Evolutionary conservation across 1,284 basidiomycete genomes (phyloP), one percentile per base, ranked within the genome.

Genomic region (Waitea zeae): DNA sequence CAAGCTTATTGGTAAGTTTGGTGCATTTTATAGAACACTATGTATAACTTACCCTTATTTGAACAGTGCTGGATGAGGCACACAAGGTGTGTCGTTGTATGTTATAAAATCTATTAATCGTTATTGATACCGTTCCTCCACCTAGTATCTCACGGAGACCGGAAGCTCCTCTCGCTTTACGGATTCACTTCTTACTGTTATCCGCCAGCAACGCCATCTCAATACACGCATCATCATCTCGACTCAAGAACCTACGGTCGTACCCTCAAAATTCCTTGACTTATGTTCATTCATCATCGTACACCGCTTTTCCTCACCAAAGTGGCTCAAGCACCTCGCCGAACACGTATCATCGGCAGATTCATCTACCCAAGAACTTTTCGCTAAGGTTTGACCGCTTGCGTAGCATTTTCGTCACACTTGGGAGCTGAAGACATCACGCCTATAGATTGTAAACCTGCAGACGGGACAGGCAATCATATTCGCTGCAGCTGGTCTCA

Each of bases 211-310:
- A 42, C 62, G 78, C 1, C 79, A 82, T 45, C 52, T 76, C 1
- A 74, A 67, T 0, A 79, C 78, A 67, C 58, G 78, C 3, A 58
- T 82, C 11, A 63, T 82, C 20, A 72, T 82, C 37, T 75, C 71
- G 41, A 82, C 77, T 0, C 78, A 78, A 61, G 77, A 82, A 40
- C 78, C 78, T 0, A 81, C 78, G 0, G 67, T 77, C 1, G 61
- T 82, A 1, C 78, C 77, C 0, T 60, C 73, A 0, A 67, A 74
- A 0, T 51, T 82, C 1, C 58, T 81, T 3, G 78, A 81, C 43
- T 57, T 83, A 0, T 80, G 75, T 34, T 64, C 64, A 0, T 56
- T 80, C 0, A 54, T 69, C 0, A 63, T 82, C 9, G 45, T 79
- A 4, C 79, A 81, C 41, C 60, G 77, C 0, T 82, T 82, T 49